These are phyloP conservation scores for Aphanoascus verrucosus DNA, from an alignment of 2,329 filamentous ascomycete species.

Conservation along the genomic window DNA sequence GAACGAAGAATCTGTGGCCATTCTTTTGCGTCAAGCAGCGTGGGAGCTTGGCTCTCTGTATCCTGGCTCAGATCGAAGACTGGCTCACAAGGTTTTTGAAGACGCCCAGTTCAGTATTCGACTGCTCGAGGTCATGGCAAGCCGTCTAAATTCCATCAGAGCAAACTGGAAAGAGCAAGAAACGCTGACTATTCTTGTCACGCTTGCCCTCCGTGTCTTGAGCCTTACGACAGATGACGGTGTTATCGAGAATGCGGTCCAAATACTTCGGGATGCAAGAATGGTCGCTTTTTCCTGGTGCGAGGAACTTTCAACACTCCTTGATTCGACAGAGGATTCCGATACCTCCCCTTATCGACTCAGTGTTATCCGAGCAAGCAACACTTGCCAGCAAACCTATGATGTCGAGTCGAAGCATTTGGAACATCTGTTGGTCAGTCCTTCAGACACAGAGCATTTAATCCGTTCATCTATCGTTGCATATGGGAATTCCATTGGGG, in stretches of 20 bases:
- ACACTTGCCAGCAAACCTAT: conserved; percentile 38
- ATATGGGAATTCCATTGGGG: conserved; percentile 15
- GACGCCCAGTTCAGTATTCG: conserved; percentile 29
- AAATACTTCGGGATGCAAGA: conserved; percentile 27
- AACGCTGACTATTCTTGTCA: conserved; percentile 40
- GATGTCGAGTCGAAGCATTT: conserved; percentile 32
- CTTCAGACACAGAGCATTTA: conserved; percentile 24
- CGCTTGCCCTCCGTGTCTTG: conserved; percentile 35
- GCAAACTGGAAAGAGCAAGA: conserved; percentile 42
- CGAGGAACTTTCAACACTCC: conserved; percentile 23
- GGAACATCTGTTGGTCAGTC: conserved; percentile 19
- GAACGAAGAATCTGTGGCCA: conserved; percentile 39
- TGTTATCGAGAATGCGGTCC: conserved; percentile 22
- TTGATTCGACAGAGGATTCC: conserved; percentile 17
- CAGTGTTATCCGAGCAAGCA: conserved; percentile 31
- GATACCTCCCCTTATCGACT: conserved; percentile 26
- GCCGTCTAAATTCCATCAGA: conserved; percentile 28
- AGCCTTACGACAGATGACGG: conserved; percentile 26
- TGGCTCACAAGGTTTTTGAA: conserved; percentile 28
- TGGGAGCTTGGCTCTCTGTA: conserved; percentile 23
- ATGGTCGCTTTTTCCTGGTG: conserved; percentile 34
- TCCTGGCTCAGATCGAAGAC: conserved; percentile 22
- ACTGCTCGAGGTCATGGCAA: conserved; percentile 27
- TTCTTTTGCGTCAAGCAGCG: conserved; percentile 41
- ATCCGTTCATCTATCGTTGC: conserved; percentile 32